These are phyloP conservation scores for Magnaporthales sp. DNA, from an alignment of 2,329 filamentous ascomycete species.

Conservation along the genomic window DNA sequence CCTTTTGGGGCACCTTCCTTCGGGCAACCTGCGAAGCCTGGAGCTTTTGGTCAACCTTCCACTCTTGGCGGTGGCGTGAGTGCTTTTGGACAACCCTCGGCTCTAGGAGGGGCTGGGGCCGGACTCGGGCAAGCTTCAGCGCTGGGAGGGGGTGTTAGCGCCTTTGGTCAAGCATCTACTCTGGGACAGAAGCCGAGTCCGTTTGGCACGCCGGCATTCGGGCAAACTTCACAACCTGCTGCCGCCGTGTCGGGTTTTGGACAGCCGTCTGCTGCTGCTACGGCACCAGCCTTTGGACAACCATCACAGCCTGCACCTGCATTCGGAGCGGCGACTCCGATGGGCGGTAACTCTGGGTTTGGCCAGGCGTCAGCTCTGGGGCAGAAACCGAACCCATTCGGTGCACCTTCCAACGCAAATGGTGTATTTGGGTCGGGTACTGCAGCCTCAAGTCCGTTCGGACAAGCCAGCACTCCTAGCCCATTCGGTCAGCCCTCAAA, in stretches of 20 bases:
- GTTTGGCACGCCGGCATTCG: constrained; percentile 12
- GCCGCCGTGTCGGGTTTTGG: constrained; percentile 17
- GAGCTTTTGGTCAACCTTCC: constrained; percentile 26
- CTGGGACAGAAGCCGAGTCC: constrained; percentile 25
- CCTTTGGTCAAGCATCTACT: constrained; percentile 18
- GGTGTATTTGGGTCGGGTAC: neutral
- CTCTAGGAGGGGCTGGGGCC: constrained; percentile 18
- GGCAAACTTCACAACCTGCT: constrained; percentile 13
- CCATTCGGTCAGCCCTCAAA: constrained; percentile 18
- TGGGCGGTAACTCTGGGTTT: neutral
- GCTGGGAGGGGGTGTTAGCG: constrained; percentile 10
- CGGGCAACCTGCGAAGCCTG: constrained; percentile 29
- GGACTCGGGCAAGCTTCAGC: constrained; percentile 26
- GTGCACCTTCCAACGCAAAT: neutral
- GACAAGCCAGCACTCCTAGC: constrained; percentile 9
- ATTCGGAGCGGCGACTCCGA: constrained; percentile 21
- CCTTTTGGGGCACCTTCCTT: constrained; percentile 36
- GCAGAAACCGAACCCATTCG: constrained; percentile 5
- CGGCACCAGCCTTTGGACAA: constrained; percentile 29
- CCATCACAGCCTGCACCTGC: constrained; percentile 14
- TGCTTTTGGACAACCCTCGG: constrained; percentile 18
- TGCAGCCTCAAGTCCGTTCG: neutral
- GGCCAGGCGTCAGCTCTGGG: constrained; percentile 2
- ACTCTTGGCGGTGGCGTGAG: constrained; percentile 10
- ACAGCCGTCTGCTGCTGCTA: constrained; percentile 19